Evolutionary conservation across 2,329 filamentous ascomycete species (phyloP).

Genomic region (Penicillium expansum): DNA sequence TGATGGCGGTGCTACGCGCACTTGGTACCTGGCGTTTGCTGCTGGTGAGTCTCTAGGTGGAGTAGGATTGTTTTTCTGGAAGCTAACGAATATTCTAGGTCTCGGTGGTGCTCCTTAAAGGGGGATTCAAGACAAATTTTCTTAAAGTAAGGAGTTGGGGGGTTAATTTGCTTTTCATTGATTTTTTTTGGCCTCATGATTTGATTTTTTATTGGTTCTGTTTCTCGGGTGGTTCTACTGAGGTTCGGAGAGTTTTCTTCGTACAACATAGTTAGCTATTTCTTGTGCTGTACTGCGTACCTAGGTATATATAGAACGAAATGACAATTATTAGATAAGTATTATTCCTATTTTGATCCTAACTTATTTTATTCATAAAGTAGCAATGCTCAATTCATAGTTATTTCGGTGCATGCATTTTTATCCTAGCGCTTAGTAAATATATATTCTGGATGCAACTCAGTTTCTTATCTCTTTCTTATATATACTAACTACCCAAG

Average conservation of each 20-base stretch:
- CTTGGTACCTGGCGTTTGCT: slow-evolving; percentile 79
- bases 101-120: slow-evolving; percentile 13
- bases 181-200: background rate
- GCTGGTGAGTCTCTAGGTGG: slow-evolving; percentile 54
- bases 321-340: background rate
- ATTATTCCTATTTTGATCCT: background rate
- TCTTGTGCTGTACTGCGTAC: background rate
- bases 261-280: too few species aligned
- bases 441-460: too few species aligned
- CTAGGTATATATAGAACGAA: background rate
- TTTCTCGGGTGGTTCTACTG: background rate
- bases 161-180: background rate
- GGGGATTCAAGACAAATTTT: too few species aligned
- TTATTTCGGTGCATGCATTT: too few species aligned
- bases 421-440: too few species aligned
- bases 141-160: too few species aligned
- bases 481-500: too few species aligned
- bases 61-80: background rate
- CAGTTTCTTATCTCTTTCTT: too few species aligned
- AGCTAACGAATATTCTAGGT: background rate
- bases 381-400: too few species aligned
- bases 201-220: background rate
- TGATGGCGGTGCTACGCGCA: slow-evolving; percentile 75
- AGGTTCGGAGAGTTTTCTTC: background rate
- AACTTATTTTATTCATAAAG: background rate